Base-by-base conservation (phyloP, 495 filamentous ascomycete genomes). In the Daldinia bambusicola region DNA sequence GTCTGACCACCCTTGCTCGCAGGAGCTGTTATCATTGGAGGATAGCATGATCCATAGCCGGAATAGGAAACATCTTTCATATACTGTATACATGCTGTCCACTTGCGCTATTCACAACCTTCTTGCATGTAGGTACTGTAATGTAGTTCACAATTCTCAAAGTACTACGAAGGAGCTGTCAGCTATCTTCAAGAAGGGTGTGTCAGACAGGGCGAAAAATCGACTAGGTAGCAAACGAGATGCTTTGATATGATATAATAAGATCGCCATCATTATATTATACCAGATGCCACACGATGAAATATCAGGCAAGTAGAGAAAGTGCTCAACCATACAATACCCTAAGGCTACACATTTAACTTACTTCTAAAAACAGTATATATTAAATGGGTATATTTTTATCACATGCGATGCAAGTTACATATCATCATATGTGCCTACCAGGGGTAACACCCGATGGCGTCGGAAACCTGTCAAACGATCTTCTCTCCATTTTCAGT, bases 371-470 rank as follows among this genome's bases (percentile, higher is more conserved):
- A 22, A 57, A 32, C 22, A 55, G n/a, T 56, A 61, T 51, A 45
- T 53, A 20, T 55, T 30, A 40, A 13, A 55, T 14, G 6, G n/a
- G n/a, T 36, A 37, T 51, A 16, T 62, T 61, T 40, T 20, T n/a
- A 65, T 65, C 65, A 62, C 61, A 69, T 65, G 70, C 31, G 51
- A 40, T 36, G 38, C 55, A 26, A 32, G 20, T 45, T 37, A 52
- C 55, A 37, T 56, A 22, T 40, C 43, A 40, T 51, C n/a, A 32
- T 51, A 63, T 63, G 48, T 71, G 69, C 56, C 58, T 63, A 52
- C 43, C 57, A 73, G 66, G 64, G 70, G 70, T 73, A 69, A 68
- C 66, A 73, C 70, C 70, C 70, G 70, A 69, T 50, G 41, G 66
- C 57, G 55, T 69, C 65, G 70, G 61, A 69, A 62, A 69, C 61